These are phyloP conservation scores for Staphylotrichum longicolle DNA, from an alignment of 495 filamentous ascomycete genomes.

Conservation along the genomic window DNA sequence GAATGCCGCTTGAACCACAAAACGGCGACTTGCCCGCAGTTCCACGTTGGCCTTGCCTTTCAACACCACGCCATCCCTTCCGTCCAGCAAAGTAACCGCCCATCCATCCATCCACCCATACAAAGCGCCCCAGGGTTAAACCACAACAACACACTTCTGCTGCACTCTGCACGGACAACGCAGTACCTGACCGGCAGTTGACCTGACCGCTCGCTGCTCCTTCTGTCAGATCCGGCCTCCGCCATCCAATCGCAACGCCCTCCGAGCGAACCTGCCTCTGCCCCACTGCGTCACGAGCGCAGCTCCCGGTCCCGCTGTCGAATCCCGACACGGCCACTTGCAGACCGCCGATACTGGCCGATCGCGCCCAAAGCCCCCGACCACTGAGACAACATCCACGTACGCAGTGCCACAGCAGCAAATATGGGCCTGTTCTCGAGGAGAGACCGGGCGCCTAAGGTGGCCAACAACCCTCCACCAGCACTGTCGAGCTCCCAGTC, in stretches of 20 bases:
- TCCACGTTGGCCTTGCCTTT: too few species aligned
- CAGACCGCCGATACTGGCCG: conserved; percentile 26
- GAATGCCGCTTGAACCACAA: conserved; percentile 7
- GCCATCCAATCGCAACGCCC: conserved; percentile 16
- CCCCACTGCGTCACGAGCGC: conserved; percentile 27
- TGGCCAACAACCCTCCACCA: conserved; percentile 33
- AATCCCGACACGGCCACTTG: conserved; percentile 18
- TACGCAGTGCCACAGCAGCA: conserved; percentile 15
- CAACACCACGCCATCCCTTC: too few species aligned
- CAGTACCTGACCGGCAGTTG: neutral
- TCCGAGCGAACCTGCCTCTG: conserved; percentile 6
- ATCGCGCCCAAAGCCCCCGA: conserved; percentile 9
- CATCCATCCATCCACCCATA: too few species aligned
- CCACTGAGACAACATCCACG: conserved; percentile 19
- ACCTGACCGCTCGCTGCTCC: neutral
- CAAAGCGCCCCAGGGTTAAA: too few species aligned
- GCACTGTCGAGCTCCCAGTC: conserved; percentile 33
- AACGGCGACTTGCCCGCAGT: neutral
- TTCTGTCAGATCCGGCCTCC: neutral
- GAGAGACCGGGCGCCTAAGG: conserved; percentile 47
- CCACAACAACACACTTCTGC: too few species aligned
- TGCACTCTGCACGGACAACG: conserved; percentile 13
- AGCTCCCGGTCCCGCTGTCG: conserved; percentile 10
- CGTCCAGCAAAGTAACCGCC: too few species aligned
- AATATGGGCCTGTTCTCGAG: conserved; percentile 54